phyloP scores from a whole-genome alignment of 495 filamentous ascomycete species.

The Neurospora pannonica region DNA sequence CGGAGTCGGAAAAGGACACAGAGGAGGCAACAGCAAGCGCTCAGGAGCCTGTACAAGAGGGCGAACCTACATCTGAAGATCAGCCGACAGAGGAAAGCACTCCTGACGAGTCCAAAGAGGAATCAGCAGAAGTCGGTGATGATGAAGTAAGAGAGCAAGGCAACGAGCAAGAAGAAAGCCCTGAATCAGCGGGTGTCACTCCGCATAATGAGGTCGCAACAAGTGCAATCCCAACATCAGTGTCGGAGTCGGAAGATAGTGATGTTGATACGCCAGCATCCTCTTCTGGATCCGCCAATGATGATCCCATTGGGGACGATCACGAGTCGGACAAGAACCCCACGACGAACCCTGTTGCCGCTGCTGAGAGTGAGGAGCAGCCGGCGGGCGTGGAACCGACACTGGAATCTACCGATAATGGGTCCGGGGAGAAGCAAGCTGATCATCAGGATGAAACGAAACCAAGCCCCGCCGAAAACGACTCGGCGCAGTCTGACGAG shows the following conservation, averaged over 20 bases:
- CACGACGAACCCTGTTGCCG: not conserved
- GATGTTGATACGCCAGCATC: not conserved
- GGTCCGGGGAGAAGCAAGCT: not conserved
- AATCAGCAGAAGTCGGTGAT: not conserved
- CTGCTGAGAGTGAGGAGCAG: not conserved
- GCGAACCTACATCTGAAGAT: not conserved
- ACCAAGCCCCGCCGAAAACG: not conserved
- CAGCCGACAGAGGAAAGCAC: not conserved
- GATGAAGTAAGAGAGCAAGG: not conserved
- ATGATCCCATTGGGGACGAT: not conserved
- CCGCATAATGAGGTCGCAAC: not conserved
- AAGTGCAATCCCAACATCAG: not conserved
- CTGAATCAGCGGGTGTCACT: not conserved
- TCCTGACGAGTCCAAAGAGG: not conserved
- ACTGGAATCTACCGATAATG: not conserved
- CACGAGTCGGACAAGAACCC: not conserved
- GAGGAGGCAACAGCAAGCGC: not conserved
- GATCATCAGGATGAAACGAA: not conserved
- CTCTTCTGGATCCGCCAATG: not conserved
- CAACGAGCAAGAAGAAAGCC: not conserved
- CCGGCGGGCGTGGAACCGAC: not conserved
- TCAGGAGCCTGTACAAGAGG: not conserved
- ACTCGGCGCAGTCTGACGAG: not conserved
- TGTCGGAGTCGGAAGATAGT: not conserved
- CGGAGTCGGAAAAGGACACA: not conserved